Percentiles rank a stretch among this genome's conserved stretches.
Evolutionary conservation across 106 monocot genomes (phyloP).

Genomic region (Agapanthus africanus): DNA sequence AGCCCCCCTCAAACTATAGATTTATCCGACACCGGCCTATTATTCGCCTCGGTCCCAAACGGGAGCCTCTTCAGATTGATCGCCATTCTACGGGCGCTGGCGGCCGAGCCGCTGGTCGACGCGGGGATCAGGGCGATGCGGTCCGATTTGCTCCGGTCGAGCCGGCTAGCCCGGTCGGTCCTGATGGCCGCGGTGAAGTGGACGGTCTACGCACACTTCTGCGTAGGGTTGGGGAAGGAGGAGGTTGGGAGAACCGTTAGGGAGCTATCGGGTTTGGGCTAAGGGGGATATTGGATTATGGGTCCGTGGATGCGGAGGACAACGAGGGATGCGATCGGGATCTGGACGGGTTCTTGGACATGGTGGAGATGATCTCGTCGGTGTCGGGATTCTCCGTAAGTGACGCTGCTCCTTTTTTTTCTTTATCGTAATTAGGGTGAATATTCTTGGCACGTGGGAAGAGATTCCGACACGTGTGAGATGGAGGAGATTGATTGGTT

Average conservation of each 20-base stretch:
- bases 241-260: slow-evolving; percentile 49
- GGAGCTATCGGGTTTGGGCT: slow-evolving; percentile 52
- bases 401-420: slow-evolving; percentile 5
- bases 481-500: no score
- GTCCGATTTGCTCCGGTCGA: slow-evolving; percentile 26
- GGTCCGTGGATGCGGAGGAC: slow-evolving; percentile 70
- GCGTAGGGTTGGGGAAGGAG: slow-evolving; percentile 57
- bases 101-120: slow-evolving; percentile 51
- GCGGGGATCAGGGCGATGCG: slow-evolving; percentile 39
- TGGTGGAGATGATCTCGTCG: slow-evolving; percentile 67
- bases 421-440: neutral
- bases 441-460: neutral
- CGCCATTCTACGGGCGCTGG: no score
- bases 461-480: slow-evolving; percentile 6
- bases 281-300: slow-evolving; percentile 74
- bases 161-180: slow-evolving; percentile 6
- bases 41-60: no score
- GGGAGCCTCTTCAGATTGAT: no score
- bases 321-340: slow-evolving; percentile 52
- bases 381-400: no score
- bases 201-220: slow-evolving; percentile 75
- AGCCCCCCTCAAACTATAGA: no score
- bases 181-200: slow-evolving; percentile 31
- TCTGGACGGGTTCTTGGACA: slow-evolving; percentile 43
- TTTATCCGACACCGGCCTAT: no score